phyloP scores from a whole-genome alignment of 768 basidiomycete species.

The Pisolithus tinctorius region DNA sequence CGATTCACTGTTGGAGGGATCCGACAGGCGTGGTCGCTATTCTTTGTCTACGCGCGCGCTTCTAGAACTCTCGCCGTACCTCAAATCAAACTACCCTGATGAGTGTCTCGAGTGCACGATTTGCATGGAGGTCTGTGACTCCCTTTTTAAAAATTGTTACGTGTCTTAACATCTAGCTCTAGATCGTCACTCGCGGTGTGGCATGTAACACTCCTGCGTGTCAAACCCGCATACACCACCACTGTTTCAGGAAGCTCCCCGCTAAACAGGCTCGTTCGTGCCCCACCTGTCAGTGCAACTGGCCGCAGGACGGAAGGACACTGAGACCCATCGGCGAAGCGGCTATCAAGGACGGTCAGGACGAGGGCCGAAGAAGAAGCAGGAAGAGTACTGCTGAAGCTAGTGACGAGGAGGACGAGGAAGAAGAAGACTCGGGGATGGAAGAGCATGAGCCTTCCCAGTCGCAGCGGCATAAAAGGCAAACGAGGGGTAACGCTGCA shows the following conservation, averaged over 20 bases:
- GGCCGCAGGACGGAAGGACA: conserved; percentile 48
- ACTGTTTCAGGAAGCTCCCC: conserved; percentile 54
- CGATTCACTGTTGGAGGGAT: conserved; percentile 1
- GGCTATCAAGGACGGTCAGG: conserved; percentile 58
- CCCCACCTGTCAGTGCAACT: conserved; percentile 50
- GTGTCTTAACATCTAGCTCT: neutral
- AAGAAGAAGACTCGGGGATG: conserved; percentile 35
- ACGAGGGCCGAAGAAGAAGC: conserved; percentile 32
- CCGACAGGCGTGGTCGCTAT: conserved; percentile 56
- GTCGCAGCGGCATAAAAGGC: conserved; percentile 26
- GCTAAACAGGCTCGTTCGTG: conserved; percentile 36
- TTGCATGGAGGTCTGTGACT: conserved; percentile 54
- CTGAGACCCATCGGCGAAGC: conserved; percentile 61
- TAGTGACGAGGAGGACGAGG: conserved; percentile 39
- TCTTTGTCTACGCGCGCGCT: conserved; percentile 70
- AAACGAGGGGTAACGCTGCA: conserved; percentile 19
- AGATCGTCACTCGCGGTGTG: conserved; percentile 67
- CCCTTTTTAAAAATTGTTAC: neutral
- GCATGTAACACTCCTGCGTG: conserved; percentile 59
- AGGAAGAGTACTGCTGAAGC: conserved; percentile 28
- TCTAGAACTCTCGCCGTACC: conserved; percentile 66
- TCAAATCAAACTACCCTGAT: conserved; percentile 66
- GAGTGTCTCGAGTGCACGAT: conserved; percentile 67
- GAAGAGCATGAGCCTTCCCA: conserved; percentile 29
- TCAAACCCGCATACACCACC: conserved; percentile 53